phyloP scores from a whole-genome alignment of 2,329 filamentous ascomycete genomes.

The Raffaelea ambrosiae region DNA sequence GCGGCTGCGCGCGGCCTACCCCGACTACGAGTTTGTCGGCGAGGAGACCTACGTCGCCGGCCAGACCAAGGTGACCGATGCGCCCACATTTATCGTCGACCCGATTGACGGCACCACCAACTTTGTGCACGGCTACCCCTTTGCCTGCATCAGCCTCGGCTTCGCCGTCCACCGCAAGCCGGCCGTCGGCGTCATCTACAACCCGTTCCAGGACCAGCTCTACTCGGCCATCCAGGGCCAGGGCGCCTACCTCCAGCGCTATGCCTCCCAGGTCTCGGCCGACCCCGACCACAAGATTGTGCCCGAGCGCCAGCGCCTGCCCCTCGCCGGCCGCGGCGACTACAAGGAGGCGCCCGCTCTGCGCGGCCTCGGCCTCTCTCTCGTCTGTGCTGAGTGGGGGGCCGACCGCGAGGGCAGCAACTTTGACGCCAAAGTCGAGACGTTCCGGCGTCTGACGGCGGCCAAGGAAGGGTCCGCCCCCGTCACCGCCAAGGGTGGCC shows the following conservation, averaged over 20 bases:
- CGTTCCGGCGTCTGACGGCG: constrained; percentile 53
- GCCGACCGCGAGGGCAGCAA: constrained; percentile 59
- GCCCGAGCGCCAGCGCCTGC: constrained; percentile 21
- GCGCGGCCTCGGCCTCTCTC: constrained; percentile 48
- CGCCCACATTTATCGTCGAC: constrained; percentile 72
- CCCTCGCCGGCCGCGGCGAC: constrained; percentile 26
- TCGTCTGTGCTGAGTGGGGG: constrained; percentile 70
- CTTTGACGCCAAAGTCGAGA: constrained; percentile 59
- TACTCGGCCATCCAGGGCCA: constrained; percentile 60
- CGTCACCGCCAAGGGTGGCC: constrained; percentile 40
- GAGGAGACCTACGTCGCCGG: constrained; percentile 70
- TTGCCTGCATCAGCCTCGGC: constrained; percentile 69
- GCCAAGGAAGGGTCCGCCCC: constrained; percentile 28
- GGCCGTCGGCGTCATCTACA: constrained; percentile 68
- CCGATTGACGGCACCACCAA: constrained; percentile 79
- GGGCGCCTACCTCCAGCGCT: constrained; percentile 53
- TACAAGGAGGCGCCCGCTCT: constrained; percentile 45
- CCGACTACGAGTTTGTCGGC: constrained; percentile 57
- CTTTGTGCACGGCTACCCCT: constrained; percentile 69
- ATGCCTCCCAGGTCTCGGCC: constrained; percentile 23
- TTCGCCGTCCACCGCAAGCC: constrained; percentile 55
- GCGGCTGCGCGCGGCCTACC: constrained; percentile 43
- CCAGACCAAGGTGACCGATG: constrained; percentile 46
- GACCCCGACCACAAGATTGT: not conserved
- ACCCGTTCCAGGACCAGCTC: constrained; percentile 62